Base-by-base conservation (phyloP, 164 flowering plant species). In the Cinnamomum micranthum region DNA sequence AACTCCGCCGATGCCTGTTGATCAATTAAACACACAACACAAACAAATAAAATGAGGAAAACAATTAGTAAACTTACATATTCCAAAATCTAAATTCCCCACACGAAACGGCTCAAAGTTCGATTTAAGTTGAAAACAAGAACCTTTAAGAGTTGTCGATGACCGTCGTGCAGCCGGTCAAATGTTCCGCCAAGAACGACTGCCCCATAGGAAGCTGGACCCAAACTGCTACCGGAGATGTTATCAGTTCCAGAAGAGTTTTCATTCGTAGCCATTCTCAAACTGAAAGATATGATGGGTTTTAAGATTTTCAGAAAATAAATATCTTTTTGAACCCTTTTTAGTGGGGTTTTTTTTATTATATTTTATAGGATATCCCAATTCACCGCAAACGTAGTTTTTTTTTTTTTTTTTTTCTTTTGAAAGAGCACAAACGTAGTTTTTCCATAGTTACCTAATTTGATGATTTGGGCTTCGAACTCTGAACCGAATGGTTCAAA, bases 121-220 rank as follows among this genome's bases (percentile, higher is more conserved):
- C 3, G 71, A 59, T 25, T 70, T 51, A 65, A 73, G 58, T 47
- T 22, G 24, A 51, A 22, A 28, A 31, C n/a, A 52, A 70, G 24
- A 12, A 89, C 97, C 92, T 87, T 87, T 78, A 92, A 90, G 68
- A 92, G 90, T 28, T 72, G 86, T 69, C 91, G 93, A 74, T 93
- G 98, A 65, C 98, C 98, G n/a, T 87, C 91, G 69, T 93, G 98
- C 64, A 93, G 84, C 25, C 98, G 84, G 55, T 93, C 95, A 68
- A 93, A 93, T 65, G 98, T 93, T 58, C 98, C 98, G 6, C 98
- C 98, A n/a, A 90, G 89, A 74, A 93, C 97, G 50, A 92, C 94
- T 0, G 95, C 83, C 14, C 78, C 86, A 68, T 90, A 93, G 2
- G 89, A 80, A 81, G 88, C 77, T 0, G 87, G 72, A 14, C 65